Evolutionary conservation across 129 eudicot species (phyloP), one percentile per base, ranked within the genome.

Genomic region (Flaveria bidentis): DNA sequence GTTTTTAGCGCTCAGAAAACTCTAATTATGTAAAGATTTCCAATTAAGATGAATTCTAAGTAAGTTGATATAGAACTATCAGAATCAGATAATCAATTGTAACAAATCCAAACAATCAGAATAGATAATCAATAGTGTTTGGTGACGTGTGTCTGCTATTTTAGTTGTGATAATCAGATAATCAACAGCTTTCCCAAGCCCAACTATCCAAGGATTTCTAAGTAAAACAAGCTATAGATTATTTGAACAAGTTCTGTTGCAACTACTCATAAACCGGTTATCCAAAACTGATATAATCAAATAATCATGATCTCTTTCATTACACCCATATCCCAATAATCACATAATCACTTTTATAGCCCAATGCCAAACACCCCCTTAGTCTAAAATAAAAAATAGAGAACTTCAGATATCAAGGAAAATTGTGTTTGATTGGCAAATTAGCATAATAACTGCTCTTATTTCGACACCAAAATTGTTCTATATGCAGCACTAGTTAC

Each of bases 291-390:
- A 22, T 2, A 58, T 58, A 53, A 53, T 56, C 28, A 6, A 7
- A 51, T 52, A 52, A 16, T 52, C 22, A 52, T 1, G 5, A 52
- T 52, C 22, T 4, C 17, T 49, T 49, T 13, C 17, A 30, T 49
- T 49, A n/a, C 0, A 13, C 17, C 20, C 7, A 15, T n/a, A 15
- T 52, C 20, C 22, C 23, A 52, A 4, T n/a, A 52, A 16, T 4
- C 20, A 7, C 10, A 56, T 1, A 56, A 56, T 56, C 33, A 60
- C 39, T 60, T 25, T 23, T 12, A 56, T 0, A 60, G n/a, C 36
- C 17, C 66, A 60, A 60, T 60, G 41, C 42, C 67, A 26, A 23
- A 23, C 67, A 61, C 67, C 67, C 41, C 49, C 53, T n/a, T 41
- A 17, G 53, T 22, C 52, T 67, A n/a, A 17, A 67, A 36, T n/a